Evolutionary conservation across 768 basidiomycete species (phyloP).

Genomic region (Tephrocybe sp.): DNA sequence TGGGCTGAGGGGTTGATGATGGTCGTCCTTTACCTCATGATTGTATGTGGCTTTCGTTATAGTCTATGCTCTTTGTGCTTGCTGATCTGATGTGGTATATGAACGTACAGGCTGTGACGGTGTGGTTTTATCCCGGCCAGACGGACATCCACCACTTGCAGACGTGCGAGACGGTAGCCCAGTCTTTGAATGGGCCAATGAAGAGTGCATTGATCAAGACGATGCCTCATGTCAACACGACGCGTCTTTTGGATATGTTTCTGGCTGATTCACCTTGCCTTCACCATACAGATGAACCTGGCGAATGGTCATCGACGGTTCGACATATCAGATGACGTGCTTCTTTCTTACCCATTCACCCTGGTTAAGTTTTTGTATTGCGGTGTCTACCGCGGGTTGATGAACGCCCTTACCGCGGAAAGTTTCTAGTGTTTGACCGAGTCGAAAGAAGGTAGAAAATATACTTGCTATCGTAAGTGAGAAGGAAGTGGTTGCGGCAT

Average conservation of each 20-base stretch:
- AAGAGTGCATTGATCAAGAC: slow-evolving; percentile 5
- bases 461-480: slow-evolving; percentile 48
- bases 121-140: slow-evolving; percentile 38
- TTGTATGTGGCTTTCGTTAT: slow-evolving; percentile 32
- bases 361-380: slow-evolving; percentile 73
- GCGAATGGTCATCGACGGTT: background rate
- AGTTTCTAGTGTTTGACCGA: slow-evolving; percentile 91
- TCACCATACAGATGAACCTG: slow-evolving; percentile 91
- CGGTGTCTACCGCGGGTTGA: slow-evolving; percentile 82
- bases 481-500: slow-evolving; percentile 9
- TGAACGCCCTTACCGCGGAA: slow-evolving; percentile 87
- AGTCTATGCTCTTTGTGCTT: background rate
- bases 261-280: slow-evolving; percentile 80
- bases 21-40: slow-evolving; percentile 65
- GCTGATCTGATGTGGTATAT: background rate
- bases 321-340: slow-evolving; percentile 1
- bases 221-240: background rate
- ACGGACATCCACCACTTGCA: slow-evolving; percentile 27
- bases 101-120: slow-evolving; percentile 19
- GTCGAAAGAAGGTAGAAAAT: slow-evolving; percentile 80
- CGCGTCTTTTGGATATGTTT: slow-evolving; percentile 39
- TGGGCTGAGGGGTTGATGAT: slow-evolving; percentile 71
- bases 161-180: slow-evolving; percentile 19
- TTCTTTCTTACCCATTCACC: slow-evolving; percentile 84
- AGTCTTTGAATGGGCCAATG: slow-evolving; percentile 9